Evolutionary conservation across 2,329 filamentous ascomycete species (phyloP), one percentile per base, ranked within the genome.

Genomic region (Neofusicoccum parvum): DNA sequence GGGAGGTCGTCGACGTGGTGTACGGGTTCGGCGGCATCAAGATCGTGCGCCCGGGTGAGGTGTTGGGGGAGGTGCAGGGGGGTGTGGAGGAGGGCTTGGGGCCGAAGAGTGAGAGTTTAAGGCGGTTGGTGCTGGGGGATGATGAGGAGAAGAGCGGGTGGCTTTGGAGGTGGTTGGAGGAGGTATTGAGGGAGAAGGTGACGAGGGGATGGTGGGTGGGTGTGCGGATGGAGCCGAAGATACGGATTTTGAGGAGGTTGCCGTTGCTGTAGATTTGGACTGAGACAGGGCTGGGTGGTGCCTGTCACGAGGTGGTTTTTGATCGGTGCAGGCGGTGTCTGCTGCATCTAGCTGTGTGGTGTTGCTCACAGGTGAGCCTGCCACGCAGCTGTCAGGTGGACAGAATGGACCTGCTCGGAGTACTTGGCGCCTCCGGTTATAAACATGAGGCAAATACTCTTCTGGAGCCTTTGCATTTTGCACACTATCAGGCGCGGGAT

Each of bases 131-230:
- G 67, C 17, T 36, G 59, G 39, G 72, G 3, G 67, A 67, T 41
- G 67, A 67, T 37, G 67, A 48, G 54, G 70, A 69, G 14, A 46
- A 17, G 53, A 72, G 67, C 50, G 62, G 65, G 15, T 60, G 67
- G 46, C 14, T 63, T 2, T 53, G 59, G 60, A 45, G 73, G 3
- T 67, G 69, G 9, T 63, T 65, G 67, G 75, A 79, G 63, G 69
- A 72, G 6, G 54, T 79, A 32, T 15, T 82, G 11, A 70, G 73
- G 39, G 63, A 72, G 27, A 67, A 78, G 17, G 39, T 81, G 11
- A 77, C 81, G 9, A 70, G 77, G 14, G 86, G 85, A 0, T 86
- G 82, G 76, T 88, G 86, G 86, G 79, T 81, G 32, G 81, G 85
- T 64, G 71, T 86, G 50, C 79, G 74, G 67, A 82, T 87, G 80